phyloP scores from a whole-genome alignment of 345 rosid species.

The Microcos paniculata region DNA sequence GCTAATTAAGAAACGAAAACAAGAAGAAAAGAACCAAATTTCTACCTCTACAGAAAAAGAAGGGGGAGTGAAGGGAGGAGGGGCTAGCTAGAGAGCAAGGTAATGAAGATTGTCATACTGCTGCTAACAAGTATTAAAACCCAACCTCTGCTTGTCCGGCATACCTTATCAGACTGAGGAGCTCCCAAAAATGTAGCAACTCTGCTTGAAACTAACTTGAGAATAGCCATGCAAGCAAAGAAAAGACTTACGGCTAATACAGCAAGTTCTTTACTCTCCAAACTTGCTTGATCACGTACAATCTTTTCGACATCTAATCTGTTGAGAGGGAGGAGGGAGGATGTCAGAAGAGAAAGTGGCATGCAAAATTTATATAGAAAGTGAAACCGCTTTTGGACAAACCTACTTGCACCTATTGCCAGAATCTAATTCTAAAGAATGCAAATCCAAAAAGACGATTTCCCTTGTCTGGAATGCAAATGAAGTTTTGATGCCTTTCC shows the following conservation, averaged over 20 bases:
- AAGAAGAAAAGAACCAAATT: neutral
- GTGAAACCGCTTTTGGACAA: neutral
- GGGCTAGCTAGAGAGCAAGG: conserved; percentile 58
- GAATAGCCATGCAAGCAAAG: conserved; percentile 54
- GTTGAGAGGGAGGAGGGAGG: conserved; percentile 13
- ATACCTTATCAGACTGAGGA: conserved; percentile 29
- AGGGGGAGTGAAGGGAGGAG: neutral
- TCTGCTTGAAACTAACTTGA: conserved; percentile 54
- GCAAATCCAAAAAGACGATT: neutral
- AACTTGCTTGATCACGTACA: conserved; percentile 46
- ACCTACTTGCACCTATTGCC: neutral
- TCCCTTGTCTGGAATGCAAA: neutral
- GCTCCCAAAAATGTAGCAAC: conserved; percentile 36
- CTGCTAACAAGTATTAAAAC: conserved; percentile 75
- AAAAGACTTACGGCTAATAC: conserved; percentile 61
- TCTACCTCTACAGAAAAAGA: neutral
- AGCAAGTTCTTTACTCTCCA: conserved; percentile 70
- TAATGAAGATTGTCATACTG: conserved; percentile 70
- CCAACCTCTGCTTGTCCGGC: conserved; percentile 65
- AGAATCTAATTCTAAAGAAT: neutral
- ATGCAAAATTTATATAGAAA: neutral
- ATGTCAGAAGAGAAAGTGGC: neutral
- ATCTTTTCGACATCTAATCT: conserved; percentile 70
- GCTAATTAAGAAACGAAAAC: neutral
- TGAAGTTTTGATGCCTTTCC: neutral